These are phyloP conservation scores for Curvularia hawaiiensis DNA, from an alignment of 2,329 filamentous ascomycete genomes.

Conservation along the genomic window DNA sequence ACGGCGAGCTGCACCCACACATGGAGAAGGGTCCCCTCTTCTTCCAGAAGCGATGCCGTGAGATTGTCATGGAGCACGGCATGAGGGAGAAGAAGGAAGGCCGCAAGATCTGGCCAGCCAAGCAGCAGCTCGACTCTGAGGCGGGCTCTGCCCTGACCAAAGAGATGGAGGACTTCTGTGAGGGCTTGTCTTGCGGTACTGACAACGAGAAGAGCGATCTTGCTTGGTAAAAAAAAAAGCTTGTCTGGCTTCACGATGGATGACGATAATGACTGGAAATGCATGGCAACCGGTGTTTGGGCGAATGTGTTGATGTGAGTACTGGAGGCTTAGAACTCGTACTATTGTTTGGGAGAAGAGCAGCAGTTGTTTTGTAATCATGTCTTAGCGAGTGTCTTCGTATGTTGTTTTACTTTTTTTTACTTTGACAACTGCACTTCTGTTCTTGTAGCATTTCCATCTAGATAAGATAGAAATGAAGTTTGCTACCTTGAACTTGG, in stretches of 20 bases:
- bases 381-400: constrained; percentile 9
- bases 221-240: constrained; percentile 25
- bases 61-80: constrained; percentile 55
- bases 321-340: constrained; percentile 25
- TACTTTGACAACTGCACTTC: neutral
- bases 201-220: constrained; percentile 36
- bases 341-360: neutral
- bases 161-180: constrained; percentile 38
- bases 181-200: constrained; percentile 33
- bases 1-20: constrained; percentile 66
- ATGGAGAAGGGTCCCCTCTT: constrained; percentile 65
- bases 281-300: constrained; percentile 26
- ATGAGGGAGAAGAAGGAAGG: constrained; percentile 53
- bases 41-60: constrained; percentile 60
- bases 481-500: neutral
- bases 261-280: constrained; percentile 13
- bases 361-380: constrained; percentile 11
- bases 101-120: constrained; percentile 60
- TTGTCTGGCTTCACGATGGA: neutral
- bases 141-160: constrained; percentile 26
- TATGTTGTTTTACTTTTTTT: neutral
- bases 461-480: neutral
- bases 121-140: constrained; percentile 34
- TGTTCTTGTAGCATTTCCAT: neutral
- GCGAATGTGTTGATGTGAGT: constrained; percentile 10